Percentiles rank a stretch among this genome's conserved stretches.
Conservation (phyloP, 2,329 filamentous ascomycete species). For the Penicillium psychrosexuale region DNA sequence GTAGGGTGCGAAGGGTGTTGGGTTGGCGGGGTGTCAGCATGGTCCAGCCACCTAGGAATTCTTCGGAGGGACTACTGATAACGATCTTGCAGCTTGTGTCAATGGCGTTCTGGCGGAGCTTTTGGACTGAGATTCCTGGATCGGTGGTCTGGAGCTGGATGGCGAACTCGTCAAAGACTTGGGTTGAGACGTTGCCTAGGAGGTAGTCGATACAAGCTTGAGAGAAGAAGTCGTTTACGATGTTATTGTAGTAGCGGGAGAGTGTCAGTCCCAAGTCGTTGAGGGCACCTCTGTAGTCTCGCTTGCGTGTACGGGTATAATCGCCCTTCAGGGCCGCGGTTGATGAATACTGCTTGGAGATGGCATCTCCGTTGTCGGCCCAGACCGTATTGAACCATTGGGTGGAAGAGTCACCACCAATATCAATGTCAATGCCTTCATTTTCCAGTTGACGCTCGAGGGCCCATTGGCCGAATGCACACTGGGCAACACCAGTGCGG, state of each 20-base stretch:
- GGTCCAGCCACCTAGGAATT: constrained; percentile 86
- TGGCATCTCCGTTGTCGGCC: constrained; percentile 96
- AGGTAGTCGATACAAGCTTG: constrained; percentile 94
- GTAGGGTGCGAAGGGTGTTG: constrained; percentile 65
- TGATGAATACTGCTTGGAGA: constrained; percentile 92
- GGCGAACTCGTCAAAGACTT: constrained; percentile 92
- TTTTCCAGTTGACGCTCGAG: constrained; percentile 74
- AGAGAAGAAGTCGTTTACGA: constrained; percentile 96
- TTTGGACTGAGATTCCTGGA: constrained; percentile 80
- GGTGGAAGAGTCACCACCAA: constrained; percentile 73
- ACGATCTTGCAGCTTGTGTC: constrained; percentile 85
- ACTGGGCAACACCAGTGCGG: constrained; percentile 92
- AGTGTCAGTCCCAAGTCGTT: constrained; percentile 89
- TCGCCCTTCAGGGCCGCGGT: constrained; percentile 96
- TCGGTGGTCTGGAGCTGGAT: constrained; percentile 90
- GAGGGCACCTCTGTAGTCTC: constrained; percentile 84
- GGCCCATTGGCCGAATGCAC: constrained; percentile 78
- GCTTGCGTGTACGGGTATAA: constrained; percentile 85
- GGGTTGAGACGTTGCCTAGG: constrained; percentile 78
- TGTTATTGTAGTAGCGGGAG: constrained; percentile 72
- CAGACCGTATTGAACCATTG: constrained; percentile 95
- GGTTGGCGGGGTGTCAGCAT: constrained; percentile 71
- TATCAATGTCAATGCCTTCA: constrained; percentile 71
- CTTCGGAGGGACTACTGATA: constrained; percentile 76
- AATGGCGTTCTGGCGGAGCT: constrained; percentile 82